Evolutionary conservation across 2,329 filamentous ascomycete species (phyloP), one percentile per base, ranked within the genome.

Genomic region (Cladosporium austrohemisphaericum): DNA sequence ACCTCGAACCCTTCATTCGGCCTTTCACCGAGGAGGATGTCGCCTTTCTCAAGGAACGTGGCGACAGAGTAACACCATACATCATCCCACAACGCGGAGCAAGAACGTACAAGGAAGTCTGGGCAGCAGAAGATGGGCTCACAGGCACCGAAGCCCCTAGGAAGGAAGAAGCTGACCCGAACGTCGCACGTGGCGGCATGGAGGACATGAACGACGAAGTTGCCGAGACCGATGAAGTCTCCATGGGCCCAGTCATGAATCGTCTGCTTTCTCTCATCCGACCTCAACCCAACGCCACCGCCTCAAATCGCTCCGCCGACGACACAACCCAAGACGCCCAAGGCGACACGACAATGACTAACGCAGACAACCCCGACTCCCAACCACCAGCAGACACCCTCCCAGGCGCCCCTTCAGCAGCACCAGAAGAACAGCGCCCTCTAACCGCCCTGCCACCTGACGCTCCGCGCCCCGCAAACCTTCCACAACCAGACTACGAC

Each of bases 1-100:
- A 93, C 64, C 80, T 94, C 48, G 93, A 98, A 55, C 88, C 91
- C 0, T 97, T 88, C 71, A 93, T 96, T 57, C 82, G 92, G 5
- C 83, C 86, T 0, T 86, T 95, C 59, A 88, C 85, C 0, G 93
- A 98, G 64, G 93, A 98, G 65, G 93, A 98, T 64, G 79, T 96
- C 37, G 89, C 88, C 1, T 98, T 96, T 65, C 70, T 98, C 29
- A 84, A 91, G 61, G 93, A 98, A 69, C 55, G 79, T 60, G 89
- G 91, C 50, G 91, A 98, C 67, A 82, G 93, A 29, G 74, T 85
- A 18, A 83, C 78, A 2, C 88, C 92, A 1, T 97, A 96, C 60
- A 74, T 91, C 29, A 89, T 95, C 68, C 90, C 92, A 6, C 84
- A 85, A 56, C 83, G 90, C 18, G 91, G 90, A 37, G 86, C 88